Evolutionary conservation across 2,329 filamentous ascomycete species (phyloP).

Genomic region (Trichophyton schoenleinii): DNA sequence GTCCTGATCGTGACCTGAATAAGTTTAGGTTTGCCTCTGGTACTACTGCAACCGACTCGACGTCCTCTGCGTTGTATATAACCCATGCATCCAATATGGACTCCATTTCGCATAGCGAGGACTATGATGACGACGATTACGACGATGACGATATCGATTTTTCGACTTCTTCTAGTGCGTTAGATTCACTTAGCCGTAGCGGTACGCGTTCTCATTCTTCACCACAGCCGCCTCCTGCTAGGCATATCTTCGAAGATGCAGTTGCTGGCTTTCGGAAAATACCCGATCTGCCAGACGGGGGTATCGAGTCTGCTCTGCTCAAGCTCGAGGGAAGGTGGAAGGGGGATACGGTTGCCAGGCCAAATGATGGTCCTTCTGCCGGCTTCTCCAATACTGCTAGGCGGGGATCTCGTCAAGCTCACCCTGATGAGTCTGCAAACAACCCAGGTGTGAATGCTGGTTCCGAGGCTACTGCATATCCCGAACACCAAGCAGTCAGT

Average conservation of each 20-base stretch:
- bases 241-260: constrained; percentile 73
- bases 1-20: constrained; percentile 28
- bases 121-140: neutral
- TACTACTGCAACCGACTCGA: constrained; percentile 24
- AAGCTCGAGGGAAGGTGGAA: constrained; percentile 84
- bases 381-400: neutral
- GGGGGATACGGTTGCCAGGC: constrained; percentile 22
- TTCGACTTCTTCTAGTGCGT: constrained; percentile 23
- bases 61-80: constrained; percentile 9
- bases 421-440: neutral
- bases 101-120: constrained; percentile 7
- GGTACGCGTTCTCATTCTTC: constrained; percentile 34
- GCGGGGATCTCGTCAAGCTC: neutral
- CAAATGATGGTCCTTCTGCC: neutral
- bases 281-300: constrained; percentile 77
- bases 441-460: neutral
- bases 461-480: neutral
- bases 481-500: neutral
- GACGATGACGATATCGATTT: constrained; percentile 9
- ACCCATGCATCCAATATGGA: constrained; percentile 9
- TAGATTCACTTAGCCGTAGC: constrained; percentile 36
- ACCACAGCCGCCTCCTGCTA: constrained; percentile 33
- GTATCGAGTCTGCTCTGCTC: constrained; percentile 79
- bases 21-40: constrained; percentile 24
- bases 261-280: constrained; percentile 78